These are phyloP conservation scores for Ilyonectria mors-panacis DNA, from an alignment of 2,329 filamentous ascomycete species.

Conservation along the genomic window DNA sequence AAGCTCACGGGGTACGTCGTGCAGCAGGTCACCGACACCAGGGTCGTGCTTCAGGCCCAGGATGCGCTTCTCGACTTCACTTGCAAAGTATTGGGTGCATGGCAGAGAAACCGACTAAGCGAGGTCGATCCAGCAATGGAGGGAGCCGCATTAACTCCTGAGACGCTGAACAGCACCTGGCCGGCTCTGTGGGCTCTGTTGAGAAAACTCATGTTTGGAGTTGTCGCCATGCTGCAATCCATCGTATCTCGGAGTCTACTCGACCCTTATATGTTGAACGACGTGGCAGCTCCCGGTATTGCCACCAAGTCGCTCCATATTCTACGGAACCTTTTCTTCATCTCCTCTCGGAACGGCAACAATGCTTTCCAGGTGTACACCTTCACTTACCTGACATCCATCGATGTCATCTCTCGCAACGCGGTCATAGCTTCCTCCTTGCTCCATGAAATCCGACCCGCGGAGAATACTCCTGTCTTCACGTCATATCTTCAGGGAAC, in stretches of 20 bases:
- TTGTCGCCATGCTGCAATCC: conserved; percentile 81
- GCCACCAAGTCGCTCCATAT: conserved; percentile 81
- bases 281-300: conserved; percentile 70
- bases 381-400: conserved; percentile 85
- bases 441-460: conserved; percentile 71
- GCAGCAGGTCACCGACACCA: conserved; percentile 65
- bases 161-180: conserved; percentile 77
- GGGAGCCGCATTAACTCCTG: conserved; percentile 71
- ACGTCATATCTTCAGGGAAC: conserved; percentile 71
- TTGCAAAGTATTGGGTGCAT: conserved; percentile 76
- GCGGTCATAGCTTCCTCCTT: conserved; percentile 76
- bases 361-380: conserved; percentile 86
- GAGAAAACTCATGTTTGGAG: conserved; percentile 81
- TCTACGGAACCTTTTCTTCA: conserved; percentile 85
- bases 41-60: conserved; percentile 63
- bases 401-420: conserved; percentile 85
- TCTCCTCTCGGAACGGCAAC: conserved; percentile 81
- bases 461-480: conserved; percentile 51
- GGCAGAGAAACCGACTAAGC: conserved; percentile 82
- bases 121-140: conserved; percentile 80
- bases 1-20: conserved; percentile 76
- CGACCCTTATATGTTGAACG: conserved; percentile 63
- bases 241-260: conserved; percentile 76
- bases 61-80: conserved; percentile 79
- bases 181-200: conserved; percentile 82